Evolutionary conservation across 768 basidiomycete species (phyloP).

Genomic region (Boletales sp.): DNA sequence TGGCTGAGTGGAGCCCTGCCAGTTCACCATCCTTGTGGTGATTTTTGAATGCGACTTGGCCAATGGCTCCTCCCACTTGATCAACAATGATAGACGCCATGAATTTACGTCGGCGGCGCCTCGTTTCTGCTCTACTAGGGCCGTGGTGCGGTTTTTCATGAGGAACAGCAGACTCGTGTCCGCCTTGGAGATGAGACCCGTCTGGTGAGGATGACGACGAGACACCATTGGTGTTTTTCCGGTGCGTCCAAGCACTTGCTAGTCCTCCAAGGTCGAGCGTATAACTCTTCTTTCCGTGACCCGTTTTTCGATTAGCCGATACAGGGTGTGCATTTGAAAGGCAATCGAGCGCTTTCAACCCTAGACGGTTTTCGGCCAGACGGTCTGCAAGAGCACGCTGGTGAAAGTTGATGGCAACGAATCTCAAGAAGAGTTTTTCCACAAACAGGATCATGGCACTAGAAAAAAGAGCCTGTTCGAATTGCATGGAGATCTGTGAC

Average conservation of each 20-base stretch:
- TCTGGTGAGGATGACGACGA: constrained; percentile 4
- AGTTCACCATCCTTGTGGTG: constrained; percentile 54
- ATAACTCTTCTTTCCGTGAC: constrained; percentile 46
- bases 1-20: constrained; percentile 59
- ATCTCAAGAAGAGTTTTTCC: constrained; percentile 64
- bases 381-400: constrained; percentile 73
- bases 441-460: constrained; percentile 41
- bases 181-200: constrained; percentile 7
- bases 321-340: constrained; percentile 63
- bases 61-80: constrained; percentile 60
- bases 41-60: constrained; percentile 67
- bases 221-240: constrained; percentile 9
- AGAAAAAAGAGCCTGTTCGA: constrained; percentile 42
- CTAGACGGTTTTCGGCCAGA: constrained; percentile 64
- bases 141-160: constrained; percentile 15
- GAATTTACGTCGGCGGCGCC: constrained; percentile 44
- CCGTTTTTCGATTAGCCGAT: constrained; percentile 30
- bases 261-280: constrained; percentile 35
- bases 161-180: constrained; percentile 4
- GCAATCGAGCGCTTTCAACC: constrained; percentile 64
- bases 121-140: constrained; percentile 28
- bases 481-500: constrained; percentile 5
- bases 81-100: constrained; percentile 70
- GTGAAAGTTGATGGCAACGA: constrained; percentile 80
- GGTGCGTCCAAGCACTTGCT: constrained; percentile 9